Percentiles rank a stretch among this genome's conserved stretches.
Conservation (phyloP, 805 yeast species). For the Pichia rugopelliculosa region DNA sequence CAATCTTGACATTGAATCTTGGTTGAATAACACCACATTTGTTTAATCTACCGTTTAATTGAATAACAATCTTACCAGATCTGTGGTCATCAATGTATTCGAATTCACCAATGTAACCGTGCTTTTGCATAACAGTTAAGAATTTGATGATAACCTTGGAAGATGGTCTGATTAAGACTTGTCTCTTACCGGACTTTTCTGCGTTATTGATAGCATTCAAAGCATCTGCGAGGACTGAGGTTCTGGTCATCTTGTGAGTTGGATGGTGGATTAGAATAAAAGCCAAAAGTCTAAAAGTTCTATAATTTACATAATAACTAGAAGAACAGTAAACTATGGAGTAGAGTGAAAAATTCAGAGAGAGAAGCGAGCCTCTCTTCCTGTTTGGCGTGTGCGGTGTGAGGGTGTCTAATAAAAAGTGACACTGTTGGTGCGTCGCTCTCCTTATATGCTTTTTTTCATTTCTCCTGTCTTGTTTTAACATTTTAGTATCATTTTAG, state of each 20-base stretch:
- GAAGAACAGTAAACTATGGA: too few species aligned
- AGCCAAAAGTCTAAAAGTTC: too few species aligned
- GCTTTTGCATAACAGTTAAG: conserved; percentile 95
- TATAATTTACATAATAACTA: too few species aligned
- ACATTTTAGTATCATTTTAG: too few species aligned
- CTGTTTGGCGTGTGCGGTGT: conserved; percentile 2
- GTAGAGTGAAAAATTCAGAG: background rate
- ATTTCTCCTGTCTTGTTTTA: background rate
- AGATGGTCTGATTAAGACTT: conserved; percentile 95
- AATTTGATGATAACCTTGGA: conserved; percentile 97
- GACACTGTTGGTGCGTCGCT: background rate
- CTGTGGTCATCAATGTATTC: conserved; percentile 99
- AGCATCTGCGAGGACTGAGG: conserved; percentile 98
- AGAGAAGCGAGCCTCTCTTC: background rate
- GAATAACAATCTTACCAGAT: conserved; percentile 95
- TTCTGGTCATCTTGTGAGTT: conserved; percentile 71
- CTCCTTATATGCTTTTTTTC: background rate
- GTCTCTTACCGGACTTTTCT: conserved; percentile 99
- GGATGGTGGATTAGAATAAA: background rate
- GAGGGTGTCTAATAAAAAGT: background rate
- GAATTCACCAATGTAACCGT: conserved; percentile 96
- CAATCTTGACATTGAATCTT: conserved; percentile 94
- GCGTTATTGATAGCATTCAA: conserved; percentile 97
- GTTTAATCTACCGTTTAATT: conserved; percentile 96
- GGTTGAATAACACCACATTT: conserved; percentile 99